phyloP scores from a whole-genome alignment of 345 rosid genomes.

The Eucalyptus regnans region DNA sequence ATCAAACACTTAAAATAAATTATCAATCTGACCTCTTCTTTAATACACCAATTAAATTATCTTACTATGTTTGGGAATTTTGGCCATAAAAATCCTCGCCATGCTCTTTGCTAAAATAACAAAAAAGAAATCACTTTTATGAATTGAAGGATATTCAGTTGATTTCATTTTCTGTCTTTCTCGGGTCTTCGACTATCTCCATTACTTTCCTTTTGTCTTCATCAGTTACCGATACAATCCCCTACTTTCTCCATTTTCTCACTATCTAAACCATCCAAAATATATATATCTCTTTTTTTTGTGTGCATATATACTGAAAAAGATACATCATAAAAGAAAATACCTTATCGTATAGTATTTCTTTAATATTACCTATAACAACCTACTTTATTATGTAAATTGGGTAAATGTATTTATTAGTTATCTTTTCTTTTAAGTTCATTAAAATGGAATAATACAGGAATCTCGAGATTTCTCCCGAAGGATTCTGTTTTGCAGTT shows the following conservation, averaged over 20 bases:
- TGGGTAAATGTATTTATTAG: neutral
- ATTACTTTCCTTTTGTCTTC: neutral
- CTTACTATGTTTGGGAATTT: neutral
- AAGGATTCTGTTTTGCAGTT: neutral
- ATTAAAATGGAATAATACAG: neutral
- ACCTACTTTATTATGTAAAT: neutral
- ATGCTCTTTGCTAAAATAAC: neutral
- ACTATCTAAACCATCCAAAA: neutral
- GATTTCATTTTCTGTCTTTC: neutral
- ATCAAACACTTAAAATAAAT: neutral
- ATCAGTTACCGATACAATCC: neutral
- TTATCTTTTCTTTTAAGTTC: neutral
- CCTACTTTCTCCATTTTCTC: neutral
- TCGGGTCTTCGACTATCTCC: neutral
- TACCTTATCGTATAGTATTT: neutral
- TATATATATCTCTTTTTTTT: fast-evolving
- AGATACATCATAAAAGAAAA: neutral
- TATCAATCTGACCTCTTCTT: neutral
- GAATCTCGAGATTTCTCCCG: neutral
- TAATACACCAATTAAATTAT: neutral
- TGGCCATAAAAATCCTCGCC: neutral
- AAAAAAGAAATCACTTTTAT: neutral
- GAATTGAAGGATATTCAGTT: neutral
- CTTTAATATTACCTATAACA: neutral
- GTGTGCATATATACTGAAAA: neutral